A percentile compares a stretch with the other conserved stretches of the same genome.
Evolutionary conservation across 2,329 filamentous ascomycete species (phyloP).

Genomic region (Cladosporium sp.): DNA sequence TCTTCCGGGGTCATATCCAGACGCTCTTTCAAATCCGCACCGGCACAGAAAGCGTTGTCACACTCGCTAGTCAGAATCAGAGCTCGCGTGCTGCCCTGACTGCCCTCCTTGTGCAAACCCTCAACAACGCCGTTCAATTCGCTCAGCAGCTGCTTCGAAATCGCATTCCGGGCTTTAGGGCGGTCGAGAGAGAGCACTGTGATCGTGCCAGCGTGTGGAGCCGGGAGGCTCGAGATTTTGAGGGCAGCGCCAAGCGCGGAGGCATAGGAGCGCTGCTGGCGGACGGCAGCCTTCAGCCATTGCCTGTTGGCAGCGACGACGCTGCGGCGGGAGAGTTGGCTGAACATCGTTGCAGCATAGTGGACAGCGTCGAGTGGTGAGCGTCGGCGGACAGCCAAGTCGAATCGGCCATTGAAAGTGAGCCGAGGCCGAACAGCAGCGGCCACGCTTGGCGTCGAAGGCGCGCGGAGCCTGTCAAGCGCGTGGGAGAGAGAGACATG

Average conservation of each 20-base stretch:
- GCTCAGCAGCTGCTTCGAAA: slow-evolving; percentile 72
- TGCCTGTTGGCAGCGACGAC: slow-evolving; percentile 7
- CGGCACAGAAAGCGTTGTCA: slow-evolving; percentile 88
- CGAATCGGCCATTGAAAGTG: too few species aligned
- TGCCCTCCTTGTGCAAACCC: slow-evolving; percentile 58
- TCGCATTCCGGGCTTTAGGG: slow-evolving; percentile 80
- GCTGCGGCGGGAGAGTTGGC: slow-evolving; percentile 6
- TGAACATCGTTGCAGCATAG: slow-evolving; percentile 6
- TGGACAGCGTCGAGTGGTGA: neutral
- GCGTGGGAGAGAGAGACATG: too few species aligned
- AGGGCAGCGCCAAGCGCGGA: slow-evolving; percentile 39
- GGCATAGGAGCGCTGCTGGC: slow-evolving; percentile 17
- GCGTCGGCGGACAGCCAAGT: too few species aligned
- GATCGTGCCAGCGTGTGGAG: slow-evolving; percentile 77
- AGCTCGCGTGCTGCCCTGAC: slow-evolving; percentile 64
- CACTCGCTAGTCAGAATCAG: slow-evolving; percentile 79
- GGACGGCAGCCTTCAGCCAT: slow-evolving; percentile 2
- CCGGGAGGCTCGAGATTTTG: slow-evolving; percentile 68
- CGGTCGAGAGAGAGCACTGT: slow-evolving; percentile 84
- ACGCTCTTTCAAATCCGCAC: slow-evolving; percentile 89
- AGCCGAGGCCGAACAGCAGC: neutral
- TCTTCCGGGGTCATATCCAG: slow-evolving; percentile 71
- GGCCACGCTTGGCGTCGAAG: neutral
- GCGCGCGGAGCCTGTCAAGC: too few species aligned
- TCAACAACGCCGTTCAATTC: slow-evolving; percentile 70